Conservation (phyloP, 192 early-diverging fungal genomes). For the Backusella morwellensis region DNA sequence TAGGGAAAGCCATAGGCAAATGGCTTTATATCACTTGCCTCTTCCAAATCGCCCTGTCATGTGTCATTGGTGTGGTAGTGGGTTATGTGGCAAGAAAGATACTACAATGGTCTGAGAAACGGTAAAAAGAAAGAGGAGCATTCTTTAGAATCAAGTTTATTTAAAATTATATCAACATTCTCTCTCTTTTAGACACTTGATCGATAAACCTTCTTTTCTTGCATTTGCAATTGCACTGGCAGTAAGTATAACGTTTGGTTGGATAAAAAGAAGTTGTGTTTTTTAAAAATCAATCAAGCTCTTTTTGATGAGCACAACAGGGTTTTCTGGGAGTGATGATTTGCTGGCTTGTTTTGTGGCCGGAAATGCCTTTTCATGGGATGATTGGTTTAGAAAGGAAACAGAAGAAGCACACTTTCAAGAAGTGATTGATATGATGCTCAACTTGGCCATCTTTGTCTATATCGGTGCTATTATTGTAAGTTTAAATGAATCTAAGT, state of each 20-base stretch:
- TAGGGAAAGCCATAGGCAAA: slow-evolving; percentile 67
- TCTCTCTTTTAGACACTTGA: slow-evolving; percentile 37
- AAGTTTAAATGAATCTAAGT: slow-evolving; percentile 8
- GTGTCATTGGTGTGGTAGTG: slow-evolving; percentile 67
- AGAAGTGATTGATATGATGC: slow-evolving; percentile 84
- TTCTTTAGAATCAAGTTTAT: not conserved
- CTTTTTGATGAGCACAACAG: slow-evolving; percentile 68
- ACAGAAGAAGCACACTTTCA: slow-evolving; percentile 82
- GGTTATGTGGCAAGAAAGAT: slow-evolving; percentile 68
- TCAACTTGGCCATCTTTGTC: slow-evolving; percentile 88
- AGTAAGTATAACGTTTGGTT: slow-evolving; percentile 31
- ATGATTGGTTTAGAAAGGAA: slow-evolving; percentile 88
- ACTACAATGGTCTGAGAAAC: slow-evolving; percentile 63
- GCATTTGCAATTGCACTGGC: slow-evolving; percentile 83
- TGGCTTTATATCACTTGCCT: slow-evolving; percentile 77
- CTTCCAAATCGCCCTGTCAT: slow-evolving; percentile 76
- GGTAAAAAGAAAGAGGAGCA: slow-evolving; percentile 21
- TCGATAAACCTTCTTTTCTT: slow-evolving; percentile 87
- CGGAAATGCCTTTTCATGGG: slow-evolving; percentile 84
- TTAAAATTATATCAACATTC: not conserved
- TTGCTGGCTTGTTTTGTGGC: slow-evolving; percentile 78
- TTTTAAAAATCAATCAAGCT: slow-evolving; percentile 27
- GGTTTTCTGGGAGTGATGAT: slow-evolving; percentile 71
- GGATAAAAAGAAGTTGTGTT: not conserved
- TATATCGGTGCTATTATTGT: slow-evolving; percentile 77